Evolutionary conservation across 1,284 basidiomycete genomes (phyloP).

Genomic region (Ganoderma boninense): DNA sequence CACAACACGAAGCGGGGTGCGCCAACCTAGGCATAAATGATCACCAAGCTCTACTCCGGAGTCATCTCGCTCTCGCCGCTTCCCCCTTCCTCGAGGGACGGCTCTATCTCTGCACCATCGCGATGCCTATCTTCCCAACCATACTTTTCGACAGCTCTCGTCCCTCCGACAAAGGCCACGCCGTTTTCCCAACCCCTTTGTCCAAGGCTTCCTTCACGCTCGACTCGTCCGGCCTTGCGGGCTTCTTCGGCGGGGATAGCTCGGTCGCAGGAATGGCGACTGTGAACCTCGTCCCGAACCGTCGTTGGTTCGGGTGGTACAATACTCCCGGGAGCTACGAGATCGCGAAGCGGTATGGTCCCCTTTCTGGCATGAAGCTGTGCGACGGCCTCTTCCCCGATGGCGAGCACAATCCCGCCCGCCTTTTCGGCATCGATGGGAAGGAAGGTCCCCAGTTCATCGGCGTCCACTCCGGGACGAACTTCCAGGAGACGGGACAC

Average conservation of each 20-base stretch:
- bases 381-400: no score
- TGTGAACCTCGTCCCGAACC: constrained; percentile 25
- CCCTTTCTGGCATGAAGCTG: neutral
- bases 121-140: no score
- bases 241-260: constrained; percentile 15
- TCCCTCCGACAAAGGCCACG: no score
- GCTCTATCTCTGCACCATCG: neutral
- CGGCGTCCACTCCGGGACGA: no score
- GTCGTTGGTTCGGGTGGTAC: constrained; percentile 26
- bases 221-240: constrained; percentile 25
- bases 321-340: constrained; percentile 19
- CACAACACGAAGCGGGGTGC: neutral
- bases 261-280: constrained; percentile 30
- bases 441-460: no score
- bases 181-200: no score
- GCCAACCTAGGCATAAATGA: neutral
- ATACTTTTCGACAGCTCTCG: no score
- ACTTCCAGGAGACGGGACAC: no score
- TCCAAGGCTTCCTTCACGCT: constrained; percentile 19
- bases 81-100: no score
- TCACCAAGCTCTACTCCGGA: neutral
- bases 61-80: no score
- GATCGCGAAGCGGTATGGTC: constrained; percentile 31
- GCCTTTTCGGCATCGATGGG: no score
- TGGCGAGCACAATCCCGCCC: no score